These are phyloP conservation scores for Colletotrichum tropicale DNA, from an alignment of 2,329 filamentous ascomycete species.

Conservation along the genomic window DNA sequence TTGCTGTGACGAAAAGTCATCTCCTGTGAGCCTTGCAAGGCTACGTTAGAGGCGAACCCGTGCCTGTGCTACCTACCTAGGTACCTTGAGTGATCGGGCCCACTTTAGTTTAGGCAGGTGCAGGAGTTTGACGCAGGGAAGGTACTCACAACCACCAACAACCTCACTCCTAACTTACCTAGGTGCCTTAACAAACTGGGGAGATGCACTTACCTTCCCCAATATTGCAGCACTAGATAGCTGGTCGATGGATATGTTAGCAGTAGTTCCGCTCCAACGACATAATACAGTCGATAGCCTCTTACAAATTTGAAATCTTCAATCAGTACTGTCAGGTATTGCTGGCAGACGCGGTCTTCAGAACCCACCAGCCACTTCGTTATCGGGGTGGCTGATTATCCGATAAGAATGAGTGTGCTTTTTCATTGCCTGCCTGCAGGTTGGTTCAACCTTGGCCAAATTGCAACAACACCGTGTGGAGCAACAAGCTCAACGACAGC, in stretches of 20 bases:
- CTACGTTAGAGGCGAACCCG: neutral
- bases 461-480: neutral
- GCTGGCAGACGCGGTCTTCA: neutral
- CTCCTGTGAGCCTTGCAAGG: neutral
- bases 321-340: neutral
- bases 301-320: neutral
- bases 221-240: neutral
- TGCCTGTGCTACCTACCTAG: neutral
- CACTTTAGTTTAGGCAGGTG: neutral
- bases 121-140: neutral
- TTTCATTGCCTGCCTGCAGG: neutral
- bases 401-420: constrained; percentile 3
- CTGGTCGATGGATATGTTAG: neutral
- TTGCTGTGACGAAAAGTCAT: neutral
- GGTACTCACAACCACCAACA: neutral
- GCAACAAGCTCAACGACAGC: neutral
- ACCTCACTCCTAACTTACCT: neutral
- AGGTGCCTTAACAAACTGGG: neutral
- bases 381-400: neutral
- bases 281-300: neutral
- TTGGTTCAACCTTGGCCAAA: neutral
- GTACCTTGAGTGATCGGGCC: neutral
- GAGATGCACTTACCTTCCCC: neutral
- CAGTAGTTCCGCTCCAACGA: neutral
- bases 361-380: neutral